Evolutionary conservation across 1,284 basidiomycete species (phyloP).

Genomic region (Tylopilus sp.): DNA sequence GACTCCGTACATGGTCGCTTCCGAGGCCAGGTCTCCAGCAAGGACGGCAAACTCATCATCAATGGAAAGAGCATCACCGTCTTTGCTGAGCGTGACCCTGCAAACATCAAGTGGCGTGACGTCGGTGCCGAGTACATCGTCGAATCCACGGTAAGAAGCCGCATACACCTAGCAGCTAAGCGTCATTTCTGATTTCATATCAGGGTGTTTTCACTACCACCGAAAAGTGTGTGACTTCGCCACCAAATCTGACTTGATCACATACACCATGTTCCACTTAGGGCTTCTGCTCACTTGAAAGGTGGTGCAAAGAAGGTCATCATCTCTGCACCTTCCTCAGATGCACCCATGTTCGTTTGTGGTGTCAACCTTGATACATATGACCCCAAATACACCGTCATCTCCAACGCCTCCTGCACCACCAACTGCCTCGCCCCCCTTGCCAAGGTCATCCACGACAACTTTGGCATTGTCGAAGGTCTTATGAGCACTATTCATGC

Average conservation of each 20-base stretch:
- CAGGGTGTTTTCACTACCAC: constrained; percentile 98
- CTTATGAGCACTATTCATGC: constrained; percentile 99
- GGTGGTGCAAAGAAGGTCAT: constrained; percentile 99
- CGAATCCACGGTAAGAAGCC: constrained; percentile 79
- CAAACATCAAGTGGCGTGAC: constrained; percentile 80
- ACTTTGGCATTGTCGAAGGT: constrained; percentile 91
- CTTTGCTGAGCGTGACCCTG: constrained; percentile 86
- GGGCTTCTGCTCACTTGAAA: constrained; percentile 92
- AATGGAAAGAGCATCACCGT: constrained; percentile 79
- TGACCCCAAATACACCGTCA: constrained; percentile 87
- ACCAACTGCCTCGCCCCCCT: constrained; percentile 99
- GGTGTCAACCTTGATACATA: constrained; percentile 98
- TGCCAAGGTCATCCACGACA: constrained; percentile 98
- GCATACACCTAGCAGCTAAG: neutral
- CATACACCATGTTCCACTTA: constrained; percentile 30
- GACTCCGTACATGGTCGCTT: constrained; percentile 97
- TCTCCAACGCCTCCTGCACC: constrained; percentile 99
- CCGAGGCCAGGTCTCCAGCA: constrained; percentile 80
- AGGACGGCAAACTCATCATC: constrained; percentile 90
- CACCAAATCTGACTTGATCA: constrained; percentile 5
- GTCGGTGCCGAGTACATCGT: constrained; percentile 91
- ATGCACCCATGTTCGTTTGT: constrained; percentile 96
- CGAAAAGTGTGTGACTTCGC: constrained; percentile 56
- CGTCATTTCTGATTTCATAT: constrained; percentile 11
- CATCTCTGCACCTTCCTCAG: constrained; percentile 98